Evolutionary conservation across 345 rosid genomes (phyloP), one percentile per base, ranked within the genome.

Genomic region (Bruguiera sexangula): DNA sequence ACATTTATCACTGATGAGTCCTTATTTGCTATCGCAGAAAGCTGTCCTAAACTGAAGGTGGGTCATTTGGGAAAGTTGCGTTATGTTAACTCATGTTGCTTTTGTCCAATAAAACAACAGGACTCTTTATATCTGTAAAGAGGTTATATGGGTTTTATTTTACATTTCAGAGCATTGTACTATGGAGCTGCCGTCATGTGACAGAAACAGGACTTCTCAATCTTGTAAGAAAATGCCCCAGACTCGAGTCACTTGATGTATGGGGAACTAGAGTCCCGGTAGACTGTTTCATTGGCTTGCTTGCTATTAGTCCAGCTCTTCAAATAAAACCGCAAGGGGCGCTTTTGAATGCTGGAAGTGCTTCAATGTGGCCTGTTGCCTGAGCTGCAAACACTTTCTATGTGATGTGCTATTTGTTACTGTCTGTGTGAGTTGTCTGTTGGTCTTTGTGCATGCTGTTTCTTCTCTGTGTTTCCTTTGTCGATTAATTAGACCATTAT

Each of bases 111-210:
- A 11, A 43, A 43, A 43, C 13, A 2, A 13, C 15, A 43, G 16
- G 19, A 5, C 18, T 43, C 50, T 32, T 26, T 24, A 20, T 16
- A 30, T 30, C 11, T 31, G 21, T 6, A 6, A 36, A 16, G 24
- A 16, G 8, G 5, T 55, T 37, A 13, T 7, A 22, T 51, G 22
- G 3, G 10, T 66, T 6, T 19, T 27, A 39, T 30, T 63, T 48
- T 73, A 22, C 22, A 69, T 52, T 39, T 37, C 83, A 92, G 96
- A 90, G 82, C 16, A 81, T 92, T 11, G 83, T 84, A 16, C 83
- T 88, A 51, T 95, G 99, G 99, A 82, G 97, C 78, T 95, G 94
- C 75, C 96, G 99, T 31, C 97, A 92, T 76, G 92, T 92, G 52
- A 84, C 96, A 8, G 87, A 78, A 75, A 80, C 67, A 4, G 99